phyloP scores from a whole-genome alignment of 257 asterid genomes.

The Solanum arcanum region DNA sequence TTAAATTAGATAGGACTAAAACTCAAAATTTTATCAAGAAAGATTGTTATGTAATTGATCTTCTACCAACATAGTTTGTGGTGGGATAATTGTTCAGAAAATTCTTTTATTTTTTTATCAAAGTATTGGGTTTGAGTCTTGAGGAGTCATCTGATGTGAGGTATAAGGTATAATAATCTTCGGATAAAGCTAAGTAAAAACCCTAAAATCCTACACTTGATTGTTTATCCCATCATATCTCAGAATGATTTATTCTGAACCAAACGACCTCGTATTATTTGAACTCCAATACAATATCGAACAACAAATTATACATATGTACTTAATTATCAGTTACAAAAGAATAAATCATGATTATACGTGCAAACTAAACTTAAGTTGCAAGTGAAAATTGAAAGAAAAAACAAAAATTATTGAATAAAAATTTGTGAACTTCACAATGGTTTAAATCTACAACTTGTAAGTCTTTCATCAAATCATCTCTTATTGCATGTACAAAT shows the following conservation, averaged over 20 bases:
- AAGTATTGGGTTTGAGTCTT: background rate
- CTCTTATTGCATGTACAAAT: background rate
- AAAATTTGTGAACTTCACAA: background rate
- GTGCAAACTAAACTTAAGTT: background rate
- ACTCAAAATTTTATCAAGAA: background rate
- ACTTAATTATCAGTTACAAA: too few species aligned
- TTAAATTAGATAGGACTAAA: background rate
- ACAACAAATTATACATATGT: background rate
- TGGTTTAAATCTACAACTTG: background rate
- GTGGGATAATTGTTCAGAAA: background rate
- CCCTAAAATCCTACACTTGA: too few species aligned
- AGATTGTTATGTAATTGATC: background rate
- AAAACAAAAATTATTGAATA: background rate
- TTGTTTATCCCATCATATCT: too few species aligned
- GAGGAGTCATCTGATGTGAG: background rate
- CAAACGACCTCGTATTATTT: too few species aligned
- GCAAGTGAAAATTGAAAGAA: background rate
- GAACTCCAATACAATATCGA: too few species aligned
- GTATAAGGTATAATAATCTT: too few species aligned
- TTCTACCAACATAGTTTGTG: background rate
- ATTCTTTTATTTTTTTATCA: too few species aligned
- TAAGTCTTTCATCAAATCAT: background rate
- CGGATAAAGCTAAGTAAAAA: too few species aligned
- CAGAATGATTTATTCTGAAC: too few species aligned
- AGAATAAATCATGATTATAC: background rate